Base-by-base conservation (phyloP, 1,284 basidiomycete genomes). In the Trichosporon inkin region DNA sequence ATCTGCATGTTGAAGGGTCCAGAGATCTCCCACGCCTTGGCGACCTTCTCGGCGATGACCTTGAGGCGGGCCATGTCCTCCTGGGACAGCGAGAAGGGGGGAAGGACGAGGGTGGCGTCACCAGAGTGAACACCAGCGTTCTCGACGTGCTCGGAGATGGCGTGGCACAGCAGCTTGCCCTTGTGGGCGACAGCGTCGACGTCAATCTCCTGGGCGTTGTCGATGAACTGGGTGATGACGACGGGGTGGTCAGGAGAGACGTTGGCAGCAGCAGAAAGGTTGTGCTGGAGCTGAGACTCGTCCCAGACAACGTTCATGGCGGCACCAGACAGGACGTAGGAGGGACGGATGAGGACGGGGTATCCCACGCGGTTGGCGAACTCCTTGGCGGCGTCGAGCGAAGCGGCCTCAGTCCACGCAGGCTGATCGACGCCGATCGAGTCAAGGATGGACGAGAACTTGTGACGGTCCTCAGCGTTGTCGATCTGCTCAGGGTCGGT, bases 1-100 rank as follows among this genome's bases (percentile, higher is more conserved):
- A 99, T 86, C 80, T 99, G 96, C 93, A 99, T 99, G 80, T 99
- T 99, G 86, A 88, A 99, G 6, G 96, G 96, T 36, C 96, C 95
- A 28, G 92, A 95, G 62, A 99, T 98, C 72, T 97, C 83, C 78
- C 98, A 96, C 1, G 93, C 95, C 57, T 84, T 83, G 49, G 92
- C 96, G 11, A 99, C 93, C 81, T 97, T 97, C 79, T 92, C 85
- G 0, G 95, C 92, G 66, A 99, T 97, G 56, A 83, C 84, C 82
- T 97, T 99, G 66, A 97, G 81, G 61, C 93, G 65, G 13, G 81
- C 82, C 80, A 99, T 86, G 71, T 99, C 95, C 41, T 78, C 72
- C 47, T 86, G 80, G 61, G 81, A 79, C 41, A 98, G 82, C 2
- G 92, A 90, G 82, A 92, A 89, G 8, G 96, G 96, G n/a, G 96